A percentile compares a stretch with the other conserved stretches of the same genome.
These are phyloP conservation scores for Bruguiera gymnorhiza DNA, from an alignment of 345 rosid species.

Conservation along the genomic window DNA sequence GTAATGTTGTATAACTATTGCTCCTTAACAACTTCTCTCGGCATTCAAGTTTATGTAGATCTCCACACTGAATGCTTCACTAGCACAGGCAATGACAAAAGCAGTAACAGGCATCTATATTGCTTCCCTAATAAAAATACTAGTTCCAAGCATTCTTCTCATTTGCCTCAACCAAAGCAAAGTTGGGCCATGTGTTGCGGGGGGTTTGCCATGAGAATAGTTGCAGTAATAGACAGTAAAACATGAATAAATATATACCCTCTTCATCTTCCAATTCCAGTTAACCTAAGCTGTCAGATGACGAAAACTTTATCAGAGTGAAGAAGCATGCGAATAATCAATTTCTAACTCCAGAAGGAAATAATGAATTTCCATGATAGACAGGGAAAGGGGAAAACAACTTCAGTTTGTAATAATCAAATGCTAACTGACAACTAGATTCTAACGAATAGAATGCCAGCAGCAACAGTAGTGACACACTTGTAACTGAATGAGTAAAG, in stretches of 20 bases:
- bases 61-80: too few species aligned
- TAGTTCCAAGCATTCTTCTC: not conserved
- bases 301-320: not conserved
- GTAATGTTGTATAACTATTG: too few species aligned
- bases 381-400: not conserved
- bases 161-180: not conserved
- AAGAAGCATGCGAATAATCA: too few species aligned
- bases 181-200: not conserved
- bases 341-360: not conserved
- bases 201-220: not conserved
- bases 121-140: not conserved
- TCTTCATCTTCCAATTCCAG: constrained; percentile 25
- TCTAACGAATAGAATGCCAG: constrained; percentile 65
- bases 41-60: too few species aligned
- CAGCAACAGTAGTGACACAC: constrained; percentile 65
- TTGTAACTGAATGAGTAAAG: constrained; percentile 76
- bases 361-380: too few species aligned
- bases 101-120: not conserved
- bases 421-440: constrained; percentile 59
- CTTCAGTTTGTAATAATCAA: not conserved
- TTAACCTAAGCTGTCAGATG: constrained; percentile 38
- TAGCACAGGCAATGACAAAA: not conserved
- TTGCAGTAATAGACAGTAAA: not conserved
- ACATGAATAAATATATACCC: not conserved
- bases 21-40: too few species aligned